Conservation (phyloP, 306 rosid genomes). For the Cicer chorassanicum region DNA sequence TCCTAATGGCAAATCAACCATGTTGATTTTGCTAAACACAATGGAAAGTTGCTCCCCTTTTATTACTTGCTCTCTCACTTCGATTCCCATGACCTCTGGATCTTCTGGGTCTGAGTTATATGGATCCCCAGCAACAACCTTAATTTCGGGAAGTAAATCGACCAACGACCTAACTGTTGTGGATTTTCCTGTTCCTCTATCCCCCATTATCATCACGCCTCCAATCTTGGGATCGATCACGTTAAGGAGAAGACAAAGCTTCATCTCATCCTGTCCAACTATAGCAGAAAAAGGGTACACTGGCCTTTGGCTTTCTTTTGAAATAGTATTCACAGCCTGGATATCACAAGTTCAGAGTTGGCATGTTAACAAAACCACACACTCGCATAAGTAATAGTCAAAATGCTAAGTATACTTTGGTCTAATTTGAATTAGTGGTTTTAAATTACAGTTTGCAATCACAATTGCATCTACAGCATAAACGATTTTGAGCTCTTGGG, state of each 20-base stretch:
- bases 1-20: constrained; percentile 96
- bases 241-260: constrained; percentile 85
- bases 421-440: background rate
- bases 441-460: too few relatives aligned
- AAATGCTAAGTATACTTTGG: constrained; percentile 5
- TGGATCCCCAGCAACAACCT: constrained; percentile 85
- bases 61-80: constrained; percentile 69
- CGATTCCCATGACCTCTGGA: constrained; percentile 89
- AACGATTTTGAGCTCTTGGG: too few relatives aligned
- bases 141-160: constrained; percentile 92
- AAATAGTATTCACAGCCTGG: constrained; percentile 60
- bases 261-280: constrained; percentile 99
- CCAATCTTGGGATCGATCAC: constrained; percentile 96
- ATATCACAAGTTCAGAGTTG: constrained; percentile 38
- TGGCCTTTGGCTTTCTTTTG: constrained; percentile 77
- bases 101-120: constrained; percentile 94
- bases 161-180: constrained; percentile 85
- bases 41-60: constrained; percentile 75
- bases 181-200: constrained; percentile 93
- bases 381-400: background rate
- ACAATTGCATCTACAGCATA: too few relatives aligned
- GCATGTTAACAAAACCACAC: constrained; percentile 11
- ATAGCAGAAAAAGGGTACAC: constrained; percentile 94
- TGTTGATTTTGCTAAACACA: constrained; percentile 74
- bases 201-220: constrained; percentile 99